These are phyloP conservation scores for Lolium perenne DNA, from an alignment of 176 grass and related monocot genomes.

Conservation along the genomic window DNA sequence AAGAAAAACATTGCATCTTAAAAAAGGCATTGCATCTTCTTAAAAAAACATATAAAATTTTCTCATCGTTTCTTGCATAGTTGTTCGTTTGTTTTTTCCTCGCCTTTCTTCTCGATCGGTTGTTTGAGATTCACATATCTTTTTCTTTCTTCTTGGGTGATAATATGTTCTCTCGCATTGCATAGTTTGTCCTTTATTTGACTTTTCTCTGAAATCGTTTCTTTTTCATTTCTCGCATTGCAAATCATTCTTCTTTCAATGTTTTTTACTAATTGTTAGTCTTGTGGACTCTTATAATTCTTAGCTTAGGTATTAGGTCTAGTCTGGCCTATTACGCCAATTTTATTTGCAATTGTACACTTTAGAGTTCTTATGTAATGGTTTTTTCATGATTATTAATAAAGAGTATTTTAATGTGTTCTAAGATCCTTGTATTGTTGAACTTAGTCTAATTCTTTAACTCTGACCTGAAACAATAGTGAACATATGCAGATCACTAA, in stretches of 20 bases:
- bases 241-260: not conserved
- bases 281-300: not conserved
- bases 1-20: too few species aligned
- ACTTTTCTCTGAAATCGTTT: not conserved
- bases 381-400: not conserved
- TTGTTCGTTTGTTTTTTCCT: not conserved
- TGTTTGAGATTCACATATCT: not conserved
- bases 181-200: not conserved
- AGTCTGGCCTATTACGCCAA: not conserved
- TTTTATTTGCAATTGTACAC: too few species aligned
- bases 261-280: not conserved
- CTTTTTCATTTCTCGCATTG: not conserved
- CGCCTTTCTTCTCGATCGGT: not conserved
- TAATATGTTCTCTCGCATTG: not conserved
- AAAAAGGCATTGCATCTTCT: not conserved
- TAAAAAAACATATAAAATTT: not conserved
- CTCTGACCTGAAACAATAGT: not conserved
- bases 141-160: not conserved
- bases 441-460: not conserved
- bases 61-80: not conserved
- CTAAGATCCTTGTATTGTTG: not conserved
- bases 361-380: not conserved
- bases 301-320: not conserved
- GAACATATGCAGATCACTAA: not conserved
- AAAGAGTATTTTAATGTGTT: not conserved